Conservation (phyloP, 768 basidiomycete genomes). For the Boletus rubescentipes region DNA sequence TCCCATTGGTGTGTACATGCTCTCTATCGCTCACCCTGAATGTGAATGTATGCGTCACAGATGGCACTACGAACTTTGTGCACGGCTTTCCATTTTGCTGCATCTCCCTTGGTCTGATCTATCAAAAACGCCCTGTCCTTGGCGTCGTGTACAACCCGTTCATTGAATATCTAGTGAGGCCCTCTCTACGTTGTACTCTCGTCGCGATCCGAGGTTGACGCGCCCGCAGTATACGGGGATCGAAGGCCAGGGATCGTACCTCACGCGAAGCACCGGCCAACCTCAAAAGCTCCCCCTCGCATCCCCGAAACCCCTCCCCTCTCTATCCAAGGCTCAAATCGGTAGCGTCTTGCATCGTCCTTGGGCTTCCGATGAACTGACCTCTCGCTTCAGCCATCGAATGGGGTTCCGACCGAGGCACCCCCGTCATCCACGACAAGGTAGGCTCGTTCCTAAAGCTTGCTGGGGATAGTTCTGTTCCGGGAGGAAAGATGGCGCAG, state of each 20-base stretch:
- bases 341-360: constrained; percentile 36
- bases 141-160: constrained; percentile 95
- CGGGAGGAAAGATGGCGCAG: constrained; percentile 82
- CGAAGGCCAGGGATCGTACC: constrained; percentile 76
- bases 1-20: constrained; percentile 71
- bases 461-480: constrained; percentile 66
- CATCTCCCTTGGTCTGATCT: constrained; percentile 88
- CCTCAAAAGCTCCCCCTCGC: constrained; percentile 66
- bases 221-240: constrained; percentile 67
- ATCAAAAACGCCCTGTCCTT: constrained; percentile 74
- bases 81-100: constrained; percentile 86
- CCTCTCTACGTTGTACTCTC: not conserved
- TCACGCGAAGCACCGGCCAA: constrained; percentile 49
- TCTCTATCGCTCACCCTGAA: not conserved
- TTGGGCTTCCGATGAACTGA: constrained; percentile 3
- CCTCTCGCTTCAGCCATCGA: constrained; percentile 57
- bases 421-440: constrained; percentile 54
- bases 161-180: constrained; percentile 69
- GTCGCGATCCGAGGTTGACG: not conserved
- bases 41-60: constrained; percentile 34
- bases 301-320: constrained; percentile 59
- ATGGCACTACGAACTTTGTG: constrained; percentile 88
- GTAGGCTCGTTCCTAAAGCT: constrained; percentile 67
- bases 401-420: constrained; percentile 80
- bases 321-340: constrained; percentile 69